These are phyloP conservation scores for Lizonia empirigonia DNA, from an alignment of 2,329 filamentous ascomycete genomes.

Conservation along the genomic window DNA sequence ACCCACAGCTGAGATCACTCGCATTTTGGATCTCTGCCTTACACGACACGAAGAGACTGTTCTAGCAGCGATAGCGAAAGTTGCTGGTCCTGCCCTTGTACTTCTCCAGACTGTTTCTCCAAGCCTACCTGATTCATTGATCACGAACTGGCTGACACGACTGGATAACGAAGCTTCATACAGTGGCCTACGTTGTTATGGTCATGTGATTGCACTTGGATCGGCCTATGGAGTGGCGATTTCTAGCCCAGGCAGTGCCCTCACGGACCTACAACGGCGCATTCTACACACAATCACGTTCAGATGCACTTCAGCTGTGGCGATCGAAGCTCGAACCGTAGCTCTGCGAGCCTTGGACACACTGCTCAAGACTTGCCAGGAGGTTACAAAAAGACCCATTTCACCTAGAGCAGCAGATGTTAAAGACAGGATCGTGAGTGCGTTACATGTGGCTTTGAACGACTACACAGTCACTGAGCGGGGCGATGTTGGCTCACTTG, in stretches of 20 bases:
- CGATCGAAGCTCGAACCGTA: constrained; percentile 54
- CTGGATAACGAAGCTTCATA: constrained; percentile 48
- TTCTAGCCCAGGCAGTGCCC: neutral
- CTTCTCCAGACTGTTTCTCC: constrained; percentile 22
- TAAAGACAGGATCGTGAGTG: constrained; percentile 33
- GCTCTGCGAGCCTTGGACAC: constrained; percentile 49
- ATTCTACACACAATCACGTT: constrained; percentile 46
- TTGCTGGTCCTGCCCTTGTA: constrained; percentile 28
- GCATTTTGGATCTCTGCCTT: constrained; percentile 43
- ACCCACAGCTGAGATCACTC: constrained; percentile 25
- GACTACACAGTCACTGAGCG: constrained; percentile 91
- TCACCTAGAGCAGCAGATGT: constrained; percentile 18
- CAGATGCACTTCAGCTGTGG: constrained; percentile 44
- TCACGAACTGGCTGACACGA: constrained; percentile 37
- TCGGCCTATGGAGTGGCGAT: constrained; percentile 39
- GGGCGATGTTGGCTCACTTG: constrained; percentile 87
- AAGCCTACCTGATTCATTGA: constrained; percentile 20
- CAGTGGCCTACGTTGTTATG: constrained; percentile 49
- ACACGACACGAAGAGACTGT: constrained; percentile 44
- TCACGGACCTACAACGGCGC: constrained; percentile 22
- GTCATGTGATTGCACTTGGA: constrained; percentile 53
- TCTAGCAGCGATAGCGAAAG: constrained; percentile 35
- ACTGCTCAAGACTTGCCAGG: constrained; percentile 31
- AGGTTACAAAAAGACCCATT: neutral
- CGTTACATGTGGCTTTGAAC: constrained; percentile 63